phyloP scores from a whole-genome alignment of 2,329 filamentous ascomycete species.

The Diaporthe helianthi region DNA sequence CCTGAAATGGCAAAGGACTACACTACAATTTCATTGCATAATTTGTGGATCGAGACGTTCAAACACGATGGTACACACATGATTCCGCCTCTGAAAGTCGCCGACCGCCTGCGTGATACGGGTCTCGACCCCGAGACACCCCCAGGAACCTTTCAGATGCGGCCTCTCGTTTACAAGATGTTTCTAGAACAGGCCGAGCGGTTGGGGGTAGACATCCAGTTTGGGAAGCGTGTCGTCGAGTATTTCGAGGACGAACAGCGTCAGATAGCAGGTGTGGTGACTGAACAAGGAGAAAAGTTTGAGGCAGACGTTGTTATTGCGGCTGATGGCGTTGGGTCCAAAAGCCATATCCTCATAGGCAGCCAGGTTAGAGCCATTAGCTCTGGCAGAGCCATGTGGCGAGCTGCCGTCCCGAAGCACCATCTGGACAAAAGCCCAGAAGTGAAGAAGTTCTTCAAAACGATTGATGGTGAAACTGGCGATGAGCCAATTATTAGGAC shows the following conservation, averaged over 20 bases:
- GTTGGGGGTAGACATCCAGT: background rate
- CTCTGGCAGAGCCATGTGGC: constrained; percentile 6
- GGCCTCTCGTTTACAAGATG: constrained; percentile 5
- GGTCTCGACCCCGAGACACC: constrained; percentile 40
- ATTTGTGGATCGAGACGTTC: constrained; percentile 62
- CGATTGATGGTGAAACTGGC: constrained; percentile 3
- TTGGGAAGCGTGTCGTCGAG: background rate
- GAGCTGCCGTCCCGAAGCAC: background rate
- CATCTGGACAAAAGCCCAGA: background rate
- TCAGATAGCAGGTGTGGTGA: background rate
- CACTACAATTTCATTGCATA: constrained; percentile 58
- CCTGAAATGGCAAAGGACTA: constrained; percentile 56
- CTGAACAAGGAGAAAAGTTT: background rate
- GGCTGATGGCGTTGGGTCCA: background rate
- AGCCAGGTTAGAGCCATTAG: constrained; percentile 1
- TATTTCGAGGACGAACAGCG: background rate
- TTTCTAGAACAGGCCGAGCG: background rate
- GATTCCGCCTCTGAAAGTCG: constrained; percentile 55
- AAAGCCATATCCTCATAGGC: background rate
- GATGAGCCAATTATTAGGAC: background rate
- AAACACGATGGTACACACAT: constrained; percentile 59
- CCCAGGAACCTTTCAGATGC: constrained; percentile 9
- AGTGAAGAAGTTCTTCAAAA: background rate
- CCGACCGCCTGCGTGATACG: constrained; percentile 52
- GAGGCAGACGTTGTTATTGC: background rate